Evolutionary conservation across 2,329 filamentous ascomycete species (phyloP), one percentile per base, ranked within the genome.

Genomic region (Blastomyces emzantsi): DNA sequence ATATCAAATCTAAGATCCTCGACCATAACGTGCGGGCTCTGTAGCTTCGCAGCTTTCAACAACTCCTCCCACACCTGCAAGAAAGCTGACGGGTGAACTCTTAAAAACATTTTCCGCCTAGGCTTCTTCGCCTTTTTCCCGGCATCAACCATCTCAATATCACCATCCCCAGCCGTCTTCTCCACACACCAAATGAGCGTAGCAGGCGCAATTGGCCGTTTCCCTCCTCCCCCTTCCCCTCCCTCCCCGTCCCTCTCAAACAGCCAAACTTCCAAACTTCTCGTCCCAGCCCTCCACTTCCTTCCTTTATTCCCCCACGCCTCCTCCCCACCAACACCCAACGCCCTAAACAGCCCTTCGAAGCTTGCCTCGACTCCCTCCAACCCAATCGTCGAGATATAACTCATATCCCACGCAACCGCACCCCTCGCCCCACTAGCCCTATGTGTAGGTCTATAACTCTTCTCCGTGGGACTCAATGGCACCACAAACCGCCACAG

Each of bases 401-500:
- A 99, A 73, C 92, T 97, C 80, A 86, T 90, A 76, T 99, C 94
- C 92, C 93, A 97, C 0, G 87, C 87, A 54, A 97, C 81, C 28
- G 88, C 88, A 5, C 94, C 92, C 67, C 87, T 85, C 61, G 87
- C 82, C 36, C 87, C 86, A 61, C 87, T 85, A 28, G 90, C 88
- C 67, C 92, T 86, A 78, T 97, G 92, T 0, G 90, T 94, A 56
- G 90, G 86, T 60, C 94, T 82, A 73, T 97, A 97, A 61, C 88
- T 87, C 79, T 99, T 99, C 72, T 91, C 87, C 36, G 89, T 95
- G 0, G 93, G 91, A 4, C 90, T 91, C 67, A 96, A 75, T 0
- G 92, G 91, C 30, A 97, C 79, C 0, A 90, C 86, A 75, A 97
- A 96, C 51, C 92, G 85, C 94, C 94, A 99, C n/a, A 94, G 76